These are phyloP conservation scores for Colletotrichum sp. DNA, from an alignment of 2,329 filamentous ascomycete species.

Conservation along the genomic window DNA sequence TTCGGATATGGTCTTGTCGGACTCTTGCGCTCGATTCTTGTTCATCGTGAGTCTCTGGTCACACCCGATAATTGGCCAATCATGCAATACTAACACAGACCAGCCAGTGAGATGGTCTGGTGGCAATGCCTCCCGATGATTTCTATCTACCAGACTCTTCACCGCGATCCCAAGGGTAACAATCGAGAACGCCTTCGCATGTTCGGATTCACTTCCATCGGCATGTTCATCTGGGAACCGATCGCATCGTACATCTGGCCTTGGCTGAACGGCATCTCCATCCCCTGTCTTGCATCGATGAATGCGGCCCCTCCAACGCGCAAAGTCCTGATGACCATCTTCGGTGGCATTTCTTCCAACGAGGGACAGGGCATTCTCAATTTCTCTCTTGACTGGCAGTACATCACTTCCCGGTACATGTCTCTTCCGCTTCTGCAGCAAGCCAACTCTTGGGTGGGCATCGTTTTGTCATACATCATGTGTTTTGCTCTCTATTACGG, in stretches of 20 bases:
- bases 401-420: slow-evolving; percentile 32
- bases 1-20: slow-evolving; percentile 16
- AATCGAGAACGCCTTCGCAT: slow-evolving; percentile 4
- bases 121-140: slow-evolving; percentile 21
- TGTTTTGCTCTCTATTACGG: slow-evolving; percentile 45
- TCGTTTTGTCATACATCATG: slow-evolving; percentile 39
- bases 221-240: slow-evolving; percentile 20
- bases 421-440: slow-evolving; percentile 18
- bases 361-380: slow-evolving; percentile 43
- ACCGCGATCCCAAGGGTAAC: slow-evolving; percentile 9
- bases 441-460: slow-evolving; percentile 43
- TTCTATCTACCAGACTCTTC: slow-evolving; percentile 17
- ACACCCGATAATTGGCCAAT: neutral
- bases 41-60: neutral
- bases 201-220: slow-evolving; percentile 15
- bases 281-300: slow-evolving; percentile 48
- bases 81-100: neutral
- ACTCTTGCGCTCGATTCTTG: slow-evolving; percentile 7
- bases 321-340: slow-evolving; percentile 52
- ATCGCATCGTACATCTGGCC: slow-evolving; percentile 17
- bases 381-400: slow-evolving; percentile 48
- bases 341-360: slow-evolving; percentile 47
- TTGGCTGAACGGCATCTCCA: slow-evolving; percentile 19
- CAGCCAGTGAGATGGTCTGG: slow-evolving; percentile 20
- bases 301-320: slow-evolving; percentile 5